Evolutionary conservation across 768 basidiomycete genomes (phyloP).

Genomic region (Stropharia rugosoannulata): DNA sequence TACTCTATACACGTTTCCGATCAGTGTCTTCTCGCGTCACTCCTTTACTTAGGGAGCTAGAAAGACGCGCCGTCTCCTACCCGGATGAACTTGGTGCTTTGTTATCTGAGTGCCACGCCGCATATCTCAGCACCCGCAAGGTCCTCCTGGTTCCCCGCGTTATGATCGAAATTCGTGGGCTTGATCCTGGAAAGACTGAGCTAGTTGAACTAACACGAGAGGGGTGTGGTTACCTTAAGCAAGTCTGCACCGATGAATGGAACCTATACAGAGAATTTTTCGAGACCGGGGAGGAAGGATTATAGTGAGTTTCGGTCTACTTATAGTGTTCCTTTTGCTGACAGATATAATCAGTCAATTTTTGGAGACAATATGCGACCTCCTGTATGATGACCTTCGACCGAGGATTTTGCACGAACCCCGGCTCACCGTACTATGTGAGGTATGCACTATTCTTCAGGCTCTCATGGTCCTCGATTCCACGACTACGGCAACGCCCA

Average conservation of each 20-base stretch:
- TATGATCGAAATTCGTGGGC: slow-evolving; percentile 75
- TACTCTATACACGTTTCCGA: slow-evolving; percentile 88
- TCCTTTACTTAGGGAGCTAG: slow-evolving; percentile 83
- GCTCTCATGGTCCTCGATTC: slow-evolving; percentile 95
- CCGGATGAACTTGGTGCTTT: slow-evolving; percentile 85
- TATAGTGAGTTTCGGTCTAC: slow-evolving; percentile 38
- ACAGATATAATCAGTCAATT: slow-evolving; percentile 56
- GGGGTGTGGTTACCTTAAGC: slow-evolving; percentile 91
- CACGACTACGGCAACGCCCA: slow-evolving; percentile 25
- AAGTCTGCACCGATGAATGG: slow-evolving; percentile 90
- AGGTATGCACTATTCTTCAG: slow-evolving; percentile 94
- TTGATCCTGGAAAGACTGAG: slow-evolving; percentile 79
- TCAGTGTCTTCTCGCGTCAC: slow-evolving; percentile 69
- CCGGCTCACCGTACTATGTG: slow-evolving; percentile 82
- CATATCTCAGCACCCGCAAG: slow-evolving; percentile 79
- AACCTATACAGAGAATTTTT: slow-evolving; percentile 79
- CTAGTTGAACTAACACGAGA: slow-evolving; percentile 83
- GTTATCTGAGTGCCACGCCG: slow-evolving; percentile 81
- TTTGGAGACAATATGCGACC: slow-evolving; percentile 89
- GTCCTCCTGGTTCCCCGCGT: slow-evolving; percentile 71
- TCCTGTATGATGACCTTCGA: slow-evolving; percentile 93
- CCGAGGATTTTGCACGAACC: slow-evolving; percentile 95
- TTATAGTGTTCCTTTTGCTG: not conserved
- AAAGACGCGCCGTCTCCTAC: slow-evolving; percentile 70
- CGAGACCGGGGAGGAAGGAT: slow-evolving; percentile 70